A percentile compares a stretch with the other conserved stretches of the same genome.
Conservation (phyloP, 2,329 filamentous ascomycete species). For the Aspergillus sp. region DNA sequence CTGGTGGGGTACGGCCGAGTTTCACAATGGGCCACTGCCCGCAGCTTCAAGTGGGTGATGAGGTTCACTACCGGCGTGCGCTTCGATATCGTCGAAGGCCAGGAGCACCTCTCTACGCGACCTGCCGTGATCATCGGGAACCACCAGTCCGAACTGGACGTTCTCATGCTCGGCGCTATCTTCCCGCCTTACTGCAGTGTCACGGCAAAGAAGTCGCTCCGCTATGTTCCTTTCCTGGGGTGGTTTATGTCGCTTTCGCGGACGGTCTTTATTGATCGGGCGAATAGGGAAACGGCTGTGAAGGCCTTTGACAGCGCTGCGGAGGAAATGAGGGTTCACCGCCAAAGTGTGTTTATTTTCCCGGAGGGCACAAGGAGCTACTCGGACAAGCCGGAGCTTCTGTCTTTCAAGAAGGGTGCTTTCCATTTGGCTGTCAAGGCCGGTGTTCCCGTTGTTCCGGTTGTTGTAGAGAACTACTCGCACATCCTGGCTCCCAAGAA, state of each 20-base stretch:
- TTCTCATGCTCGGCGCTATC: constrained; percentile 82
- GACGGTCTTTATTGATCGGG: constrained; percentile 92
- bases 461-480: constrained; percentile 78
- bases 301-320: constrained; percentile 84
- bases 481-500: constrained; percentile 67
- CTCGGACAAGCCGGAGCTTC: constrained; percentile 72
- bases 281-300: constrained; percentile 77
- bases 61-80: constrained; percentile 70
- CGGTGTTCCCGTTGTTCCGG: constrained; percentile 86
- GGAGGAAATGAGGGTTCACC: constrained; percentile 69
- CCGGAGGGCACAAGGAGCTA: constrained; percentile 90
- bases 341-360: constrained; percentile 60
- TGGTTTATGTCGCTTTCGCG: constrained; percentile 92
- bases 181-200: constrained; percentile 92
- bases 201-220: constrained; percentile 84
- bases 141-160: constrained; percentile 94
- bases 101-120: constrained; percentile 63
- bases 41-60: constrained; percentile 80
- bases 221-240: constrained; percentile 77
- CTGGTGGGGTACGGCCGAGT: constrained; percentile 70
- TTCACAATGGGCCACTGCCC: constrained; percentile 80
- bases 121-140: constrained; percentile 92
- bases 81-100: constrained; percentile 70
- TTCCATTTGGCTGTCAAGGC: constrained; percentile 96
- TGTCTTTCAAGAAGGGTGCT: constrained; percentile 99